Percentiles rank a stretch among this genome's conserved stretches.
Conservation (phyloP, 1,284 basidiomycete genomes). For the Blastosporella zonata region DNA sequence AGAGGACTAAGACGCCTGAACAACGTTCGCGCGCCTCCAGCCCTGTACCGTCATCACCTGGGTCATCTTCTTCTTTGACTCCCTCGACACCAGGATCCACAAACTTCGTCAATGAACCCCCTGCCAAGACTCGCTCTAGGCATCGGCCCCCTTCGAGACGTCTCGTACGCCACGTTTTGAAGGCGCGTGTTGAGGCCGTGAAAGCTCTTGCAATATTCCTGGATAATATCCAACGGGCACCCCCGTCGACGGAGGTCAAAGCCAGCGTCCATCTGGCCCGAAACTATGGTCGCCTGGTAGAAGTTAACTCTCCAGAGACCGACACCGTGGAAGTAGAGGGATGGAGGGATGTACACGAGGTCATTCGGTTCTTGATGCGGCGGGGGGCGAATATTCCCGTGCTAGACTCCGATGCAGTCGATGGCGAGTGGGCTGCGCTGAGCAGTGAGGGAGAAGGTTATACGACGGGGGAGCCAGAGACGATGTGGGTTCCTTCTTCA, state of each 20-base stretch:
- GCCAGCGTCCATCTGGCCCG: slow-evolving; percentile 63
- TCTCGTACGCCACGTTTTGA: slow-evolving; percentile 82
- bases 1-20: slow-evolving; percentile 37
- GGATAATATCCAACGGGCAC: slow-evolving; percentile 55
- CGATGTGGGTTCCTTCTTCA: slow-evolving; percentile 11
- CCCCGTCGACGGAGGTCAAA: slow-evolving; percentile 44
- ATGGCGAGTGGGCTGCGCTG: slow-evolving; percentile 61
- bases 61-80: slow-evolving; percentile 16
- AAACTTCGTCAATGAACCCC: slow-evolving; percentile 34
- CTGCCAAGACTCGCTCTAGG: slow-evolving; percentile 37
- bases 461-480: slow-evolving; percentile 22
- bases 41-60: slow-evolving; percentile 25
- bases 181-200: slow-evolving; percentile 75
- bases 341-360: slow-evolving; percentile 60
- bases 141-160: slow-evolving; percentile 71
- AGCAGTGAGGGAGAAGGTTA: slow-evolving; percentile 52
- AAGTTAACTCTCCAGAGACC: background rate
- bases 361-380: slow-evolving; percentile 57
- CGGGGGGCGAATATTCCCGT: slow-evolving; percentile 64
- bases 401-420: slow-evolving; percentile 38
- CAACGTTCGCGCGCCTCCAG: slow-evolving; percentile 17
- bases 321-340: slow-evolving; percentile 31
- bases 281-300: slow-evolving; percentile 46
- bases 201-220: slow-evolving; percentile 71
- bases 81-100: slow-evolving; percentile 5